phyloP scores from a whole-genome alignment of 1,284 basidiomycete species.

The Termitomyces sp. region DNA sequence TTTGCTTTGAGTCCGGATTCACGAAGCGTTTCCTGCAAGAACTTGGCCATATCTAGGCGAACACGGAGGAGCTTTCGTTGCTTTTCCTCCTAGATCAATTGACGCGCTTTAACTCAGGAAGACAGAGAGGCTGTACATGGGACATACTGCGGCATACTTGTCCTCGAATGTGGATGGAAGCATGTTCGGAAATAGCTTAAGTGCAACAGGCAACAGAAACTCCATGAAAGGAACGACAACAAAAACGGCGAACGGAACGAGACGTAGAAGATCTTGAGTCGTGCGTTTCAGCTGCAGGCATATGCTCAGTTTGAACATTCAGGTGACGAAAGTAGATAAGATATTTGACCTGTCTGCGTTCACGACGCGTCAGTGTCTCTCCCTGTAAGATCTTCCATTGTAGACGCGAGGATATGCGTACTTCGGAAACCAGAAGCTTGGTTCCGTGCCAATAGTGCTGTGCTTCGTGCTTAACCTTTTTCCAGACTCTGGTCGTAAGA shows the following conservation, averaged over 20 bases:
- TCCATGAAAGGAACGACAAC: conserved; percentile 98
- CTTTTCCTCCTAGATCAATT: conserved; percentile 81
- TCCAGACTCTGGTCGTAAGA: conserved; percentile 68
- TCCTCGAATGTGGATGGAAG: conserved; percentile 98
- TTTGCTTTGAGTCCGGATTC: conserved; percentile 93
- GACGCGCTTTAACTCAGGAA: background rate
- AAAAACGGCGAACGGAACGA: conserved; percentile 95
- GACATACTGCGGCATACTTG: conserved; percentile 81
- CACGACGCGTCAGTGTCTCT: conserved; percentile 86
- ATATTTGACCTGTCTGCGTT: conserved; percentile 79
- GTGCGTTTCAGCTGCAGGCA: conserved; percentile 78
- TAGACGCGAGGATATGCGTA: conserved; percentile 84
- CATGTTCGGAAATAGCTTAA: conserved; percentile 99
- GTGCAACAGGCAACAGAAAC: conserved; percentile 90
- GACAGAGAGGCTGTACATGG: background rate
- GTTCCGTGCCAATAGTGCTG: conserved; percentile 97
- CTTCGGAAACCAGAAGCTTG: conserved; percentile 92
- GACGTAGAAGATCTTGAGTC: conserved; percentile 86
- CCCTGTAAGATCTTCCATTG: conserved; percentile 93
- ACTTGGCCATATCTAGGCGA: conserved; percentile 98
- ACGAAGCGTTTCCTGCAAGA: conserved; percentile 94
- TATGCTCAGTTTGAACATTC: conserved; percentile 6
- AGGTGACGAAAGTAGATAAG: background rate
- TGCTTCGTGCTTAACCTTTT: conserved; percentile 92
- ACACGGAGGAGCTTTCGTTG: conserved; percentile 93